These are phyloP conservation scores for Gautieria morchelliformis DNA, from an alignment of 768 basidiomycete genomes.

Conservation along the genomic window DNA sequence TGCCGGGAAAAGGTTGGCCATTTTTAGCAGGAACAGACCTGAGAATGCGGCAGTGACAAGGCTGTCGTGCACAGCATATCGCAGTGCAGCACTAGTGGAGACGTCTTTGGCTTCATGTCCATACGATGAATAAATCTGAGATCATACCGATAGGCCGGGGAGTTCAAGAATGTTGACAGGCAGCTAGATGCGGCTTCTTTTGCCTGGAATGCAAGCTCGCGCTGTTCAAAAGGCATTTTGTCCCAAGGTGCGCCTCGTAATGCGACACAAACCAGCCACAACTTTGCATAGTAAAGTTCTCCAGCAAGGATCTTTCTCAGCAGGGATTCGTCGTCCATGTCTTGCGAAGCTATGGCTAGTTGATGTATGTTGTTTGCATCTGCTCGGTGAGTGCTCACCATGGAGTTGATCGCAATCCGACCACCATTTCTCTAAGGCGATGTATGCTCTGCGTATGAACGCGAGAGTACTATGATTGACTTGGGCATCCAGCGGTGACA, in stretches of 20 bases:
- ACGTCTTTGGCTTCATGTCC: neutral
- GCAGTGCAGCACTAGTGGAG: slow-evolving; percentile 61
- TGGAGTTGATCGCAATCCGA: slow-evolving; percentile 80
- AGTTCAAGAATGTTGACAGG: slow-evolving; percentile 74
- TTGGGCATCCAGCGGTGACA: slow-evolving; percentile 77
- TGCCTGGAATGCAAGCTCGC: slow-evolving; percentile 90
- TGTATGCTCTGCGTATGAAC: slow-evolving; percentile 74
- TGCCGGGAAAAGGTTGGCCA: slow-evolving; percentile 86
- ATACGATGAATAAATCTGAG: neutral
- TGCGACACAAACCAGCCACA: slow-evolving; percentile 92
- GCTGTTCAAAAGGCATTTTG: slow-evolving; percentile 91
- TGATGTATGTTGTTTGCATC: neutral
- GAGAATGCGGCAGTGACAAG: slow-evolving; percentile 89
- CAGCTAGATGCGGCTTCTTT: slow-evolving; percentile 88
- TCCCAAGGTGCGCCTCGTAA: slow-evolving; percentile 91
- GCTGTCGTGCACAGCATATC: slow-evolving; percentile 89
- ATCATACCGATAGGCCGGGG: slow-evolving; percentile 66
- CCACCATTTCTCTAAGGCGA: slow-evolving; percentile 89
- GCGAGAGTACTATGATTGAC: slow-evolving; percentile 78
- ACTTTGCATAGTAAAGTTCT: slow-evolving; percentile 86
- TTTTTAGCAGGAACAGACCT: slow-evolving; percentile 84
- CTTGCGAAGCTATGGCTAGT: slow-evolving; percentile 25
- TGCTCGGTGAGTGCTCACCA: slow-evolving; percentile 32
- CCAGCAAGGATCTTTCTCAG: slow-evolving; percentile 81
- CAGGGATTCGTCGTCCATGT: slow-evolving; percentile 78